Percentiles rank a stretch among this genome's conserved stretches.
These are phyloP conservation scores for Talaromyces sp. DNA, from an alignment of 2,329 filamentous ascomycete genomes.

Conservation along the genomic window DNA sequence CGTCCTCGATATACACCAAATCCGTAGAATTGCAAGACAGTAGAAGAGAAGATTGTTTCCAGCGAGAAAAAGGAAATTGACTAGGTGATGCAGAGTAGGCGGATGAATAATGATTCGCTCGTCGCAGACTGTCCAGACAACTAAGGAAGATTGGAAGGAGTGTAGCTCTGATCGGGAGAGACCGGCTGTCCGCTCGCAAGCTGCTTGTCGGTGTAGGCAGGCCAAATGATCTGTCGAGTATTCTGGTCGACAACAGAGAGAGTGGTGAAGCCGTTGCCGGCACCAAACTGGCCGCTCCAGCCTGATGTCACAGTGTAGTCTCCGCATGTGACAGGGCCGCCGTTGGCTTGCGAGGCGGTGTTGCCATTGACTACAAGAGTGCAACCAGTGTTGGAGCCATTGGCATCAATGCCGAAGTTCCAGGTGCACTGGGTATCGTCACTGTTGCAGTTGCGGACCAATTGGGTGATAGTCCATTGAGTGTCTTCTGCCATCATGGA, in stretches of 20 bases:
- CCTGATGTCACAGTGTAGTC: conserved; percentile 52
- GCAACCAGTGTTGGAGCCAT: conserved; percentile 33
- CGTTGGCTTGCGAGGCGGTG: conserved; percentile 38
- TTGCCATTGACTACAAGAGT: conserved; percentile 38
- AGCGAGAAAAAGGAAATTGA: no score
- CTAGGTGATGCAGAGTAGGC: no score
- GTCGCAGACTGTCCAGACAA: background rate
- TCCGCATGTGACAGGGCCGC: conserved; percentile 47
- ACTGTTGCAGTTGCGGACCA: conserved; percentile 42
- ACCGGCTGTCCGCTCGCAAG: conserved; percentile 46
- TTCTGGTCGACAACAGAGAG: conserved; percentile 49
- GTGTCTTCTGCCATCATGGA: conserved; percentile 43
- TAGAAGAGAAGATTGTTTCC: no score
- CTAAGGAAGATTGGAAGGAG: conserved; percentile 30
- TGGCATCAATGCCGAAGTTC: conserved; percentile 42
- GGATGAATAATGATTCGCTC: no score
- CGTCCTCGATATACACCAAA: no score
- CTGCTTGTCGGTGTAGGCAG: conserved; percentile 54
- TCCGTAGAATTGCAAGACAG: no score
- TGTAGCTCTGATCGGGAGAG: conserved; percentile 50
- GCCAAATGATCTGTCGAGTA: conserved; percentile 47
- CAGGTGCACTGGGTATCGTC: conserved; percentile 44
- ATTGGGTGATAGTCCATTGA: conserved; percentile 44
- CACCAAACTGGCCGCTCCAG: conserved; percentile 57
- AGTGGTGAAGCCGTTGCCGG: conserved; percentile 53